Evolutionary conservation across 441 rosid genomes (phyloP).

Genomic region (Sinapis alba): DNA sequence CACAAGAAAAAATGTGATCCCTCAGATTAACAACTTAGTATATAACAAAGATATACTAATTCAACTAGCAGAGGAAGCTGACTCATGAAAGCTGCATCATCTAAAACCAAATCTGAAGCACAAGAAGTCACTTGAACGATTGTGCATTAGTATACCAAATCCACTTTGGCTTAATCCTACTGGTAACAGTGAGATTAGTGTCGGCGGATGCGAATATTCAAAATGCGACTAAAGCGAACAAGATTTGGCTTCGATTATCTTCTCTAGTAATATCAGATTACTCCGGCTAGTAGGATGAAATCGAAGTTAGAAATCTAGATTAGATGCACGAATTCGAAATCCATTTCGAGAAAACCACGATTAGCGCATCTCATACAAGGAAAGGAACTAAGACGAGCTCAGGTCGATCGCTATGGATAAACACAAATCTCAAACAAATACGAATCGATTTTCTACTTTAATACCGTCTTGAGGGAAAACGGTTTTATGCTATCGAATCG

Average conservation of each 20-base stretch:
- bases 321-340: slow-evolving; percentile 25
- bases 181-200: slow-evolving; percentile 6
- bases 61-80: too few species aligned
- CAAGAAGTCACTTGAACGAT: background rate
- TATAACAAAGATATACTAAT: background rate
- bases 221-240: background rate
- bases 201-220: slow-evolving; percentile 20
- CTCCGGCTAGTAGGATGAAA: background rate
- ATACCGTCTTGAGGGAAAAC: too few species aligned
- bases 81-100: background rate
- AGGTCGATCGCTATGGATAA: too few species aligned
- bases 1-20: background rate
- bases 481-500: slow-evolving; percentile 24
- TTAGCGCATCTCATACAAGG: too few species aligned
- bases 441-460: too few species aligned
- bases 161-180: background rate
- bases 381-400: too few species aligned
- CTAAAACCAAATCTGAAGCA: background rate
- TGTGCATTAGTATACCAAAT: background rate
- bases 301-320: slow-evolving; percentile 8
- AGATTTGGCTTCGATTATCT: background rate
- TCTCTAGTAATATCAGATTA: background rate
- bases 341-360: background rate
- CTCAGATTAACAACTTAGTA: background rate
- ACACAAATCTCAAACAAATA: too few species aligned